Conservation (phyloP, 257 asterid genomes). For the Euphrasia confusa region DNA sequence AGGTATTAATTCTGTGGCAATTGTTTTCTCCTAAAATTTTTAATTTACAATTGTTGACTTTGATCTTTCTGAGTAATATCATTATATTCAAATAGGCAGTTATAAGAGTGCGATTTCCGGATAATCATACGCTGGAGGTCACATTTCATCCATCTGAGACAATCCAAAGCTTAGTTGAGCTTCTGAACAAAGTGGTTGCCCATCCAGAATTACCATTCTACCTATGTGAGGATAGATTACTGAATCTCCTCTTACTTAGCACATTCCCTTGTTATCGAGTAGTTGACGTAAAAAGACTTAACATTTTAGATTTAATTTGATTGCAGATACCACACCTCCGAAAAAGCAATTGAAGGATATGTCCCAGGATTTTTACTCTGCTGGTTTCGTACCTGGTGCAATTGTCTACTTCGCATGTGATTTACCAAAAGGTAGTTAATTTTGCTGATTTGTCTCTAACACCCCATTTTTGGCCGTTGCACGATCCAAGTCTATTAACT, state of each 20-base stretch:
- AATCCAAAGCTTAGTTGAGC: slow-evolving; percentile 68
- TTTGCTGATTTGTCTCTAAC: not conserved
- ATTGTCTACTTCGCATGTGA: slow-evolving; percentile 76
- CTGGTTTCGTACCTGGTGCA: slow-evolving; percentile 92
- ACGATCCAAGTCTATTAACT: not conserved
- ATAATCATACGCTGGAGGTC: slow-evolving; percentile 77
- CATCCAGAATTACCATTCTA: slow-evolving; percentile 75
- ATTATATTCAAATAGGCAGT: slow-evolving; percentile 47
- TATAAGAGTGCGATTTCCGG: slow-evolving; percentile 92
- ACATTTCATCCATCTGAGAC: slow-evolving; percentile 86
- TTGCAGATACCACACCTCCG: slow-evolving; percentile 90
- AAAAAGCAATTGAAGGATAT: slow-evolving; percentile 72
- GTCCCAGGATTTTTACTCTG: slow-evolving; percentile 74
- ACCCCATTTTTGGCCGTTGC: not conserved
- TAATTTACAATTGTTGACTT: not conserved
- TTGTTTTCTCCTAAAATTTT: not conserved
- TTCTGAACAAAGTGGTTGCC: slow-evolving; percentile 56
- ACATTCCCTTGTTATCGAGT: slow-evolving; percentile 10
- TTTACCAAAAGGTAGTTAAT: slow-evolving; percentile 52
- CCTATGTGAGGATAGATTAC: slow-evolving; percentile 49
- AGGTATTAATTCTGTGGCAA: slow-evolving; percentile 45
- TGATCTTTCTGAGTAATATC: slow-evolving; percentile 12
- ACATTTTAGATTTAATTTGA: slow-evolving; percentile 14
- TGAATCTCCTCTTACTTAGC: slow-evolving; percentile 6
- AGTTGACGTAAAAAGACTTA: slow-evolving; percentile 5